Conservation (phyloP, 73 alveolate genomes). For the Blepharisma stoltei region DNA sequence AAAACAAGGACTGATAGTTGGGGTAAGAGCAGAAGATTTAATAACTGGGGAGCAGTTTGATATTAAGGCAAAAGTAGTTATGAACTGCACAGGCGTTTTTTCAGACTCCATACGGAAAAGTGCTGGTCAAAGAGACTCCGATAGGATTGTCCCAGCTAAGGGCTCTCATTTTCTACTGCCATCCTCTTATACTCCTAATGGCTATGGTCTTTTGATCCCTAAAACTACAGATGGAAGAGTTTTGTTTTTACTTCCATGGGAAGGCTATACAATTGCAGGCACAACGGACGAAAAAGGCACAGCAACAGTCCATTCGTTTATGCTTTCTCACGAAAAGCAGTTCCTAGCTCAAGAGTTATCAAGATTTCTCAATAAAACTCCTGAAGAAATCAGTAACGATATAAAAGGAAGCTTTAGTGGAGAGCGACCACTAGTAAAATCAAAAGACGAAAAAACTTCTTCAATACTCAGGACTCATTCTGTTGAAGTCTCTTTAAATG, state of each 20-base stretch:
- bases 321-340: constrained; percentile 32
- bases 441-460: constrained; percentile 40
- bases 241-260: constrained; percentile 67
- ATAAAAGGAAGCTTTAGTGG: constrained; percentile 75
- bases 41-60: constrained; percentile 53
- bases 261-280: constrained; percentile 73
- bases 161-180: constrained; percentile 82
- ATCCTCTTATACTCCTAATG: constrained; percentile 43
- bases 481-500: constrained; percentile 57
- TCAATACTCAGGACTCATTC: constrained; percentile 75
- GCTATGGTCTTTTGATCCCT: constrained; percentile 64
- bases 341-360: constrained; percentile 39
- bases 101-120: constrained; percentile 69
- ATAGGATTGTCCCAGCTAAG: constrained; percentile 63
- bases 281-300: constrained; percentile 75
- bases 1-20: constrained; percentile 29
- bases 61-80: constrained; percentile 69
- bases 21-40: constrained; percentile 61
- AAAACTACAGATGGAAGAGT: constrained; percentile 83
- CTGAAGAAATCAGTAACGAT: constrained; percentile 36
- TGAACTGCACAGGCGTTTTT: constrained; percentile 81
- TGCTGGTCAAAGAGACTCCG: constrained; percentile 59
- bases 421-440: constrained; percentile 72
- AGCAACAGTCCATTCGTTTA: constrained; percentile 36
- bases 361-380: constrained; percentile 27